Percentiles rank a stretch among this genome's conserved stretches.
Evolutionary conservation across 2,329 filamentous ascomycete genomes (phyloP).

Genomic region (Eutypella sp.): DNA sequence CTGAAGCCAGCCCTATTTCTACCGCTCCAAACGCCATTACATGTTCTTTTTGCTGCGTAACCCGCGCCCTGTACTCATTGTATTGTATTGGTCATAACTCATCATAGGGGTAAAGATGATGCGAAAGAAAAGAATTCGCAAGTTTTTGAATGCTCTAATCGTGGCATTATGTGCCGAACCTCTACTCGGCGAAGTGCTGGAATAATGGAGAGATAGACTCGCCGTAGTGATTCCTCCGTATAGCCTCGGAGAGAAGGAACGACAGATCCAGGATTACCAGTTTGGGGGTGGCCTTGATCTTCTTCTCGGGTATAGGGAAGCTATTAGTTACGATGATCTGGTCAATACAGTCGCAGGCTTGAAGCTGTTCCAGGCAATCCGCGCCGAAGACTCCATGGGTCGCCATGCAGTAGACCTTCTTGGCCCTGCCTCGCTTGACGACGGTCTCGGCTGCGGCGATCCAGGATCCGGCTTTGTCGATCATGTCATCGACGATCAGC

Average conservation of each 20-base stretch:
- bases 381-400: slow-evolving; percentile 93
- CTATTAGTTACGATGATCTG: slow-evolving; percentile 94
- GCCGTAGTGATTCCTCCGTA: slow-evolving; percentile 93
- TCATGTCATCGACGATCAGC: slow-evolving; percentile 97
- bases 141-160: slow-evolving; percentile 12
- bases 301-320: slow-evolving; percentile 80
- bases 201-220: slow-evolving; percentile 72
- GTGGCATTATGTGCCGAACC: slow-evolving; percentile 12
- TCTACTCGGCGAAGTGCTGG: slow-evolving; percentile 58
- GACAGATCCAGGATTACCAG: slow-evolving; percentile 86
- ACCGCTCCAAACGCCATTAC: slow-evolving; percentile 18
- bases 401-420: slow-evolving; percentile 94
- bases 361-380: slow-evolving; percentile 83
- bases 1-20: slow-evolving; percentile 4
- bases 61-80: slow-evolving; percentile 16
- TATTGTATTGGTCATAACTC: slow-evolving; percentile 19
- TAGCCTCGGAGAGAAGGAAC: slow-evolving; percentile 82
- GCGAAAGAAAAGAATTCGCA: slow-evolving; percentile 2
- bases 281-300: slow-evolving; percentile 68
- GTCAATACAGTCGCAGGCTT: slow-evolving; percentile 89
- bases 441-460: slow-evolving; percentile 96
- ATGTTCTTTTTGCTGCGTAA: no score
- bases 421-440: slow-evolving; percentile 85
- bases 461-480: slow-evolving; percentile 95
- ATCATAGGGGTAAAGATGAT: no score